Evolutionary conservation across 2,329 filamentous ascomycete species (phyloP), one percentile per base, ranked within the genome.

Genomic region (Tolypocladium sp.): DNA sequence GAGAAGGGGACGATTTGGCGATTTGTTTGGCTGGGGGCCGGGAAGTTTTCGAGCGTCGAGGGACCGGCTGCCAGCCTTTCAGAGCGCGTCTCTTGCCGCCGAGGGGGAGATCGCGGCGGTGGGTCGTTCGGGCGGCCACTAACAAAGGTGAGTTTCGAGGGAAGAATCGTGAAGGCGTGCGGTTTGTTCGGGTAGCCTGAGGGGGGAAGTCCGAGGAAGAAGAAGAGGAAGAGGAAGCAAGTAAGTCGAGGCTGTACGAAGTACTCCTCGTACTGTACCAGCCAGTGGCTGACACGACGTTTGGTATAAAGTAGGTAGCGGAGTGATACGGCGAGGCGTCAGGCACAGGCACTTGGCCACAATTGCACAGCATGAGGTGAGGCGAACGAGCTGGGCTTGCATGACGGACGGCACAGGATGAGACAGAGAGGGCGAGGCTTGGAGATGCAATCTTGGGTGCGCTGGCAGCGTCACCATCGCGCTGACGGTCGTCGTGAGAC

Each of bases 71-170:
- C 66, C 64, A 67, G 68, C 73, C 73, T 75, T 74, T 76, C 72
- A 74, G 65, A 67, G 67, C 61, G 68, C 67, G 65, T 63, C 67
- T 70, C 64, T 75, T 74, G 68, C 72, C 73, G 73, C 73, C 71
- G 68, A 66, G 63, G 60, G 63, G 58, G 63, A 63, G 63, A 64
- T 62, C 59, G 62, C 61, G 61, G 61, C 63, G 63, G 62, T 49
- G 38, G 59, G 40, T 42, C 52, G 60, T 64, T 60, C 59, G 59
- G 64, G 63, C 49, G 20, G 30, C 49, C 49, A 52, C 49, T 22
- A 13, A 35, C 5, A 10, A 22, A 10, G 20, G 17, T 33, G 27
- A 52, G 20, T 13, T n/a, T 52, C 20, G 30, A 13, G 27, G 46
- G 15, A 30, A 4, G 46, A 51, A 9, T 27, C 6, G 2, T 30